Conservation (phyloP, 805 yeast genomes). For the Candida succiphila region DNA sequence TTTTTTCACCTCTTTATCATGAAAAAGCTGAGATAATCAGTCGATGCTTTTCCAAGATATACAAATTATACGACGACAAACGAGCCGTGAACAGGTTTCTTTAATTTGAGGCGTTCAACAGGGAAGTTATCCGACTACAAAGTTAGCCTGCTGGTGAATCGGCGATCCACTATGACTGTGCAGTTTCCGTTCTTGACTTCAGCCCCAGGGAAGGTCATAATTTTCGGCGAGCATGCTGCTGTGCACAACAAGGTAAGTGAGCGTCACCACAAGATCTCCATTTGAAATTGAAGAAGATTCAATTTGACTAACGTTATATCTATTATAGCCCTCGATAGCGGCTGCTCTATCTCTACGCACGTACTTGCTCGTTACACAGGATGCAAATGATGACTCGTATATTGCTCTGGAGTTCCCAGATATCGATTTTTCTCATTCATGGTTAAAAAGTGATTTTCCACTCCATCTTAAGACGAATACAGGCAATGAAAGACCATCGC, state of each 20-base stretch:
- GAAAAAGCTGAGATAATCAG: too few relatives aligned
- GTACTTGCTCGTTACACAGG: constrained; percentile 55
- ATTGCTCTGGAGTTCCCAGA: constrained; percentile 77
- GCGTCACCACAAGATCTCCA: not conserved
- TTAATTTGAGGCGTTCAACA: too few relatives aligned
- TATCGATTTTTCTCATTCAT: constrained; percentile 51
- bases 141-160: too few relatives aligned
- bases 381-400: constrained; percentile 24
- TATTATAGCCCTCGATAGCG: constrained; percentile 75
- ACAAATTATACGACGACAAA: too few relatives aligned
- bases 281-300: not conserved
- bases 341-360: constrained; percentile 87
- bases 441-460: constrained; percentile 57
- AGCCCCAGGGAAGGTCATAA: constrained; percentile 94
- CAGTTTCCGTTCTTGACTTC: constrained; percentile 60
- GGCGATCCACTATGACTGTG: constrained; percentile 8
- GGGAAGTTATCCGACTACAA: too few relatives aligned
- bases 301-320: not conserved
- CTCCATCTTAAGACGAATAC: constrained; percentile 31
- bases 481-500: constrained; percentile 16
- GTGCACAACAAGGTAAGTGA: constrained; percentile 63
- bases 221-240: constrained; percentile 96
- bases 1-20: too few relatives aligned
- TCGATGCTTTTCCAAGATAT: too few relatives aligned
- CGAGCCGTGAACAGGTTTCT: too few relatives aligned